Percentiles rank a stretch among this genome's conserved stretches.
phyloP scores from a whole-genome alignment of 2,329 filamentous ascomycete species.

The Parafenestella ontariensis region DNA sequence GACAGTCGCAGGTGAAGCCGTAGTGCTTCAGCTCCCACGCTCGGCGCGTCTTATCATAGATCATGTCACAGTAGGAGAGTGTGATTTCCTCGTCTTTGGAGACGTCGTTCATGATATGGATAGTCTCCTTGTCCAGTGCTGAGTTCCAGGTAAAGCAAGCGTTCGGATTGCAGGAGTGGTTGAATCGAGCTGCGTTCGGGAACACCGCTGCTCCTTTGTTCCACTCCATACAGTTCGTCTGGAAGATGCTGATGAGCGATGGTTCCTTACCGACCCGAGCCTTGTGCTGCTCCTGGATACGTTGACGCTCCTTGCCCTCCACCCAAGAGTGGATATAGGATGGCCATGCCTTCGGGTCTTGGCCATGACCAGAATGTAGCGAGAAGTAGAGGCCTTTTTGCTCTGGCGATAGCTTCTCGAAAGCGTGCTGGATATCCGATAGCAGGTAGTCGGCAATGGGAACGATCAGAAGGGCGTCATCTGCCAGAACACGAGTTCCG shows the following conservation, averaged over 20 bases:
- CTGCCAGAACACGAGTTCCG: constrained; percentile 51
- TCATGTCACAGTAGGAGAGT: constrained; percentile 48
- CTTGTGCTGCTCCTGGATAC: constrained; percentile 42
- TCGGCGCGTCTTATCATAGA: constrained; percentile 37
- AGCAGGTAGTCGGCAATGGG: constrained; percentile 40
- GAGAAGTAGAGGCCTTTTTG: constrained; percentile 34
- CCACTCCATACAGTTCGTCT: constrained; percentile 51
- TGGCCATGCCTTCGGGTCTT: constrained; percentile 38
- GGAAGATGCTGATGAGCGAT: constrained; percentile 47
- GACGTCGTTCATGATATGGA: constrained; percentile 47
- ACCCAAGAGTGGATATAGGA: constrained; percentile 32
- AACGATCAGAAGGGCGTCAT: constrained; percentile 48
- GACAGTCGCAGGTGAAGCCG: constrained; percentile 48
- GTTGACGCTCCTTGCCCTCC: constrained; percentile 18
- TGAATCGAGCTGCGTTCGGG: constrained; percentile 48
- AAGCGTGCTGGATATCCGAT: constrained; percentile 40
- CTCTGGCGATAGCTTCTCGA: constrained; percentile 22
- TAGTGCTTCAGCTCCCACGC: constrained; percentile 46
- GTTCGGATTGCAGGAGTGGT: constrained; percentile 53
- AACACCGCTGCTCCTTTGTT: constrained; percentile 45
- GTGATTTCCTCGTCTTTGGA: constrained; percentile 48
- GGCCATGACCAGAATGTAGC: constrained; percentile 37
- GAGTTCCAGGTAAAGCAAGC: constrained; percentile 48
- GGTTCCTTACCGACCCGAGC: constrained; percentile 31
- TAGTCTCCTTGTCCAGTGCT: constrained; percentile 34